Percentiles rank a stretch among this genome's conserved stretches.
Conservation (phyloP, 345 rosid genomes). For the Brassica juncea region DNA sequence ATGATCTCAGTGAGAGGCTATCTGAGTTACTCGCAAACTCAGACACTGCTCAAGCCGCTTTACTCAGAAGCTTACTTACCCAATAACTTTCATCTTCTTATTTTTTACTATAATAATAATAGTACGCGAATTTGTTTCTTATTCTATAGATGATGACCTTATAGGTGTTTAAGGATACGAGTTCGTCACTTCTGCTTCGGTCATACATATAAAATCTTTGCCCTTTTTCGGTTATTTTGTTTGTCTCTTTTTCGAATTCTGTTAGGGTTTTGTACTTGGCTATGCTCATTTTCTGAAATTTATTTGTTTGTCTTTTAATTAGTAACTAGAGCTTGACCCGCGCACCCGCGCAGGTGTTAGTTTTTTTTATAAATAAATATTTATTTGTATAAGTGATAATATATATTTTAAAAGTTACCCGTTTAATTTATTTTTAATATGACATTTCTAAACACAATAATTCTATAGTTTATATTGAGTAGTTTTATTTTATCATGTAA, state of each 20-base stretch:
- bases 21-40: conserved; percentile 70
- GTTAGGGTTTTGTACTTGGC: conserved; percentile 9
- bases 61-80: conserved; percentile 66
- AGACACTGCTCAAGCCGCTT: conserved; percentile 77
- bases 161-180: conserved; percentile 32
- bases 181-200: conserved; percentile 2
- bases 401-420: too few species aligned
- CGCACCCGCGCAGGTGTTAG: too few species aligned
- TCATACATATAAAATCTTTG: background rate
- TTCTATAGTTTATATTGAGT: too few species aligned
- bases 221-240: background rate
- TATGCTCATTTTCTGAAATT: background rate
- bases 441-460: too few species aligned
- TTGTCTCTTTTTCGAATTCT: background rate
- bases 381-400: too few species aligned
- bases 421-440: too few species aligned
- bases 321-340: background rate
- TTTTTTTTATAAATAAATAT: too few species aligned
- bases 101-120: conserved; percentile 3
- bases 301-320: background rate
- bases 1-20: conserved; percentile 74
- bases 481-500: too few species aligned
- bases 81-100: conserved; percentile 38
- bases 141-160: conserved; percentile 32
- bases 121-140: conserved; percentile 5